These are phyloP conservation scores for Paramecium caudatum DNA, from an alignment of 73 alveolate genomes.

Conservation along the genomic window DNA sequence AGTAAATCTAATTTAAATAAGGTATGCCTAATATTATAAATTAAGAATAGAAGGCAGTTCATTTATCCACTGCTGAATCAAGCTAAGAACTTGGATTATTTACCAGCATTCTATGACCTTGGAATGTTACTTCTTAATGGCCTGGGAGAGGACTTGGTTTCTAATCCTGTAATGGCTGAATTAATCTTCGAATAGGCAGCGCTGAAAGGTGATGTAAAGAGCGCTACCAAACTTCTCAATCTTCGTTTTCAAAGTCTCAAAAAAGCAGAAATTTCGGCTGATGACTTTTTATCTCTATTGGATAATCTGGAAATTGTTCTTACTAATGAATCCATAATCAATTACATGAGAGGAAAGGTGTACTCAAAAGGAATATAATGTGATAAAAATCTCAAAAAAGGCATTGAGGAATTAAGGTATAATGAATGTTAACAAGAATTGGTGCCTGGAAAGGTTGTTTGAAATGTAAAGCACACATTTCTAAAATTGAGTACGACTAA, in stretches of 20 bases:
- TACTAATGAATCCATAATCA: background rate
- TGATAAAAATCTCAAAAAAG: conserved; percentile 19
- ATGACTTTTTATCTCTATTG: background rate
- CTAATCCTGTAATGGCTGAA: conserved; percentile 45
- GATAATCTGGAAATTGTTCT: conserved; percentile 38
- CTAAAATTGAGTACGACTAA: too few species aligned
- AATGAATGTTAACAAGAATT: conserved; percentile 6
- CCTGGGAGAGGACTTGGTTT: background rate
- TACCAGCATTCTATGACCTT: conserved; percentile 64
- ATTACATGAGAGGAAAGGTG: conserved; percentile 40
- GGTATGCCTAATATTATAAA: background rate
- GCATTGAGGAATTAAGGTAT: conserved; percentile 17
- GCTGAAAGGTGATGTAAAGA: background rate
- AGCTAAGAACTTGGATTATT: conserved; percentile 60
- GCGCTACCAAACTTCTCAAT: conserved; percentile 25
- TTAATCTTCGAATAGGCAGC: conserved; percentile 64
- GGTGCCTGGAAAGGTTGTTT: conserved; percentile 40
- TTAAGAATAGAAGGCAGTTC: conserved; percentile 8
- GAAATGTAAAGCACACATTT: conserved; percentile 20
- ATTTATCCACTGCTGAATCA: background rate
- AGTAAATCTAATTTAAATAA: background rate
- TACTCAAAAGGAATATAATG: background rate
- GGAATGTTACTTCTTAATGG: conserved; percentile 50
- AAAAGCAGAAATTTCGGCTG: background rate
- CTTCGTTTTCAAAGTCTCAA: background rate